Evolutionary conservation across 169 alveolate genomes (phyloP), one percentile per base, ranked within the genome.

Genomic region (Eimeria zaria): DNA sequence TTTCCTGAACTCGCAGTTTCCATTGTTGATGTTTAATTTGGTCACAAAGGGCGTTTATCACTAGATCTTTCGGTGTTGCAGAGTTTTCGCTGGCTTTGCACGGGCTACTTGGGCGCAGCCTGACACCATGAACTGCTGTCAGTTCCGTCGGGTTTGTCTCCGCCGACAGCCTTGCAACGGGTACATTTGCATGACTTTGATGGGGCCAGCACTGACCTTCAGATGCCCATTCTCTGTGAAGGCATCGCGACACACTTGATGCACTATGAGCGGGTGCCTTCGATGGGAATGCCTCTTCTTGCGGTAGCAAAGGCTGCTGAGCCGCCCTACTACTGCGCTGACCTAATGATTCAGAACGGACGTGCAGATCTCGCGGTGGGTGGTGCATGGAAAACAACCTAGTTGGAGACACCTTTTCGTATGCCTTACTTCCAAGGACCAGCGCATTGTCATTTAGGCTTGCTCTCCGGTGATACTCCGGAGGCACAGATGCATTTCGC

Each of bases 21-120:
- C 91, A 53, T 39, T 83, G 91, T 36, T 83, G 91, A 41, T 83
- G 91, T 18, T 53, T 53, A n/a, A 83, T 83, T 60, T 83, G 91
- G 36, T 83, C 91, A 14, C 74, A 51, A 36, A 83, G 91, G 53
- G 91, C 91, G 71, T 39, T 83, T 48, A 83, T 83, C 39, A 83
- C 74, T 7, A 83, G 58, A 27, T 83, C 91, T 27, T 83, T 83
- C 24, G 91, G 58, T 33, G 30, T 24, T 48, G 53, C 30, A 53
- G 69, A 58, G 73, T 55, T 36, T 41, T 83, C 73, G 69, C 36
- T 53, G 91, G 22, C 36, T 30, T 48, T 83, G 91, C 51, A 53
- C 12, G 91, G 91, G 48, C 91, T 83, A 83, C 18, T n/a, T 20
- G 91, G 87, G 87, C 87, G 87, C 87, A 44, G 58, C 39, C 87